phyloP scores from a whole-genome alignment of 805 yeast species.

The Suhomyces xylopsoci region DNA sequence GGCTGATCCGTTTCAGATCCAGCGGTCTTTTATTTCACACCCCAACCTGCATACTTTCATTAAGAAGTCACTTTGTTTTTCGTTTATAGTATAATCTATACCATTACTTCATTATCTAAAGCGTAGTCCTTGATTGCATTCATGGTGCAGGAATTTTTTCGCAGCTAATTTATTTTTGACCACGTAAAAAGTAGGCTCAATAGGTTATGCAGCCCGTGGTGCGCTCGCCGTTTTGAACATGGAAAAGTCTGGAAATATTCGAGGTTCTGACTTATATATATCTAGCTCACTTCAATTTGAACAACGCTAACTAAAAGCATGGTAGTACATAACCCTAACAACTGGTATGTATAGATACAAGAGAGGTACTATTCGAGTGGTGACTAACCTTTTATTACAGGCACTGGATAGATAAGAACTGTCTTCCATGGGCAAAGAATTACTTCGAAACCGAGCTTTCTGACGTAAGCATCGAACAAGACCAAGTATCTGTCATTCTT shows the following conservation, averaged over 20 bases:
- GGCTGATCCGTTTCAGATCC: not conserved
- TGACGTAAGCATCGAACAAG: slow-evolving; percentile 25
- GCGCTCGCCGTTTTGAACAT: not conserved
- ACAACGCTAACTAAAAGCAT: slow-evolving; percentile 22
- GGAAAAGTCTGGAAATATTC: slow-evolving; percentile 1
- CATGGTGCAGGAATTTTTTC: not conserved
- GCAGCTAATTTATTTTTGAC: not conserved
- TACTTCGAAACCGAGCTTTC: slow-evolving; percentile 45
- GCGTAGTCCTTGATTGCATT: not conserved
- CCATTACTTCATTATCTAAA: not conserved
- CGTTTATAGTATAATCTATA: not conserved
- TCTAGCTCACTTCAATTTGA: not conserved
- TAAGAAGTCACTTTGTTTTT: not conserved
- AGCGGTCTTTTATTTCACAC: not conserved
- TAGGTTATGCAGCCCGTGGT: slow-evolving; percentile 1
- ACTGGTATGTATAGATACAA: slow-evolving; percentile 47
- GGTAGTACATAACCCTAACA: slow-evolving; percentile 72
- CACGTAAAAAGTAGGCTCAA: not conserved
- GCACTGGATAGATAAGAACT: slow-evolving; percentile 74
- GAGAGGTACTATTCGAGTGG: not conserved
- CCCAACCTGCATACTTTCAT: slow-evolving; percentile 1
- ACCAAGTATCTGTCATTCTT: slow-evolving; percentile 23
- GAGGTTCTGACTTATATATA: not conserved
- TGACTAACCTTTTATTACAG: slow-evolving; percentile 22
- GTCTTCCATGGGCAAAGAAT: slow-evolving; percentile 59